Evolutionary conservation across 768 basidiomycete species (phyloP), one percentile per base, ranked within the genome.

Genomic region (Erythrobasidium yunnanense): DNA sequence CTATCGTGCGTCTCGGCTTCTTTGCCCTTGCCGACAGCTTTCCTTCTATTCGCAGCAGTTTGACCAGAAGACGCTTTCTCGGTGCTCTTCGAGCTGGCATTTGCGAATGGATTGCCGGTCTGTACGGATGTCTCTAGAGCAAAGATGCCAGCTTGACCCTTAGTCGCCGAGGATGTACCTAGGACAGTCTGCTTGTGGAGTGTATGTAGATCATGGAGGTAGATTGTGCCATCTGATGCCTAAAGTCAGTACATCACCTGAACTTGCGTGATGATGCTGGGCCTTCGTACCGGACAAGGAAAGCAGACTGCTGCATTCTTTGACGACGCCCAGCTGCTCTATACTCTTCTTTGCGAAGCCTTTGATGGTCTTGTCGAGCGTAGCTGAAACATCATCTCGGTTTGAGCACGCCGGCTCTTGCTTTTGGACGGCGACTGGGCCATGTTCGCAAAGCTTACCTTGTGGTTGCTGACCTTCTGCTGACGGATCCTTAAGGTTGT

Each of bases 291-390:
- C 92, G 25, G 88, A 87, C 2, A 97, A 81, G 3, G 87, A 79
- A 1, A 89, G 84, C 23, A 99, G 78, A 2, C 88, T 87, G 71
- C 89, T 86, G n/a, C 88, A 81, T 70, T 90, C 87, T 68, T 85
- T 85, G 69, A 96, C 81, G 57, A 85, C 86, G 0, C 85, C 88
- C 1, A 99, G 78, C 73, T 92, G 90, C 62, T 97, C 93, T 46
- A 99, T 87, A 15, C 87, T 79, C 72, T 81, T 83, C 60, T 66
- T 62, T 32, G 55, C 18, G 18, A 72, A 63, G 0, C 33, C 34
- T 2, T 67, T 45, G 30, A 46, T 65, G 20, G 53, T 29, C 13
- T 23, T 18, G 32, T 68, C 67, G 17, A 51, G 50, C 18, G 15
- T 65, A 29, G 67, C 67, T 45, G 23, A 13, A 6, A n/a, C 6